Evolutionary conservation across 2,329 filamentous ascomycete species (phyloP).

Genomic region (Gremmenia infestans): DNA sequence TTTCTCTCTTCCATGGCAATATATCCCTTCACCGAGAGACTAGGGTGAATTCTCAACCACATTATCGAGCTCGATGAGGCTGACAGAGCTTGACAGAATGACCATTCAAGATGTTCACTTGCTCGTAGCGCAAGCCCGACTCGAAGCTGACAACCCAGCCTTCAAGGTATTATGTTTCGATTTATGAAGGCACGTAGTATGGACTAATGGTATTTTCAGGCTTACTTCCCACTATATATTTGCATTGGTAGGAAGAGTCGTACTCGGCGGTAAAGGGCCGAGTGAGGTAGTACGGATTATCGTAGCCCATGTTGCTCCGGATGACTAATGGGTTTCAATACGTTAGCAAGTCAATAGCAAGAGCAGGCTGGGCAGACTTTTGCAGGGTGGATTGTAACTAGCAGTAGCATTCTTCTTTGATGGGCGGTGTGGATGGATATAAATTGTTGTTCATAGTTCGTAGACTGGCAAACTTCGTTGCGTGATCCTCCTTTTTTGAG

Average conservation of each 20-base stretch:
- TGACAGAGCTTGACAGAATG: constrained; percentile 40
- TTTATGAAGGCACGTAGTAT: background rate
- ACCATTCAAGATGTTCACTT: constrained; percentile 51
- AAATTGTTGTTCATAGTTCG: too few relatives aligned
- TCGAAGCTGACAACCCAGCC: constrained; percentile 47
- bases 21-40: constrained; percentile 46
- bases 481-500: background rate
- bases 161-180: constrained; percentile 44
- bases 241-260: constrained; percentile 57
- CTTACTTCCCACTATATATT: constrained; percentile 61
- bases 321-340: background rate
- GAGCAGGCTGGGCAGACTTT: background rate
- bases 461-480: too few relatives aligned
- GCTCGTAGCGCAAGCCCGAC: constrained; percentile 50
- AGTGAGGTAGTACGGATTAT: background rate
- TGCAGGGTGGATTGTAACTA: too few relatives aligned
- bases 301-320: background rate
- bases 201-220: constrained; percentile 30
- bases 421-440: too few relatives aligned
- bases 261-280: constrained; percentile 12
- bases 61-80: constrained; percentile 7
- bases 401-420: too few relatives aligned
- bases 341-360: background rate
- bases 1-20: constrained; percentile 51
- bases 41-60: constrained; percentile 13